Evolutionary conservation across 2,329 filamentous ascomycete genomes (phyloP), one percentile per base, ranked within the genome.

Genomic region (Cercospora sojina): DNA sequence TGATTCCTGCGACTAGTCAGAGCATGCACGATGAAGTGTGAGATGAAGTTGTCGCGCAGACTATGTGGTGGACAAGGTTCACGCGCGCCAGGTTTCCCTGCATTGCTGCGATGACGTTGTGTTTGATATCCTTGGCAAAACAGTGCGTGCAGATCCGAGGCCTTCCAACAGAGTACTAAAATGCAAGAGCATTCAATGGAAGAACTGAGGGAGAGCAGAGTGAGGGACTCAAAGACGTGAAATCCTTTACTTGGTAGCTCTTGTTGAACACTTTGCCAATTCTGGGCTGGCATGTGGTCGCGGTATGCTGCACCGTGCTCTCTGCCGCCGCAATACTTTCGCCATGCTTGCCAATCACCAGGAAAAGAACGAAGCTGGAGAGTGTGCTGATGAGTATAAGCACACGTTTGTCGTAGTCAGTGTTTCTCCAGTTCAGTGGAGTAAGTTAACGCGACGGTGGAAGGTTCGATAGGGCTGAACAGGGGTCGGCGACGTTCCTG

Each of bases 41-140:
- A 29, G 47, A 27, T 57, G 53, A 23, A 32, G 31, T 56, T 35
- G 53, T 56, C 53, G 53, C 47, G 47, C 23, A 18, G 2, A 49
- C 18, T 8, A 20, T 20, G 43, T 25, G 23, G 20, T 57, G 53
- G 53, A 57, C 53, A 57, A 57, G 29, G 29, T 35, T 57, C 25
- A 57, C 53, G 29, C 53, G 53, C 53, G 53, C 53, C 53, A 57
- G 53, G 27, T 35, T 57, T 35, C 53, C 51, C 53, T 35, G 53
- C 53, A n/a, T 35, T 57, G 53, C 53, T 35, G 53, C 53, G 29
- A 57, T 57, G 53, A 57, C 53, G 53, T 57, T 55, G 23, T 31
- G 51, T 29, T 16, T 20, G 53, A 53, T 57, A 57, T 57, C 27
- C 53, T 57, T 57, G 53, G 53, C 53, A 35, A 57, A 56, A 55